phyloP scores from a whole-genome alignment of 2,329 filamentous ascomycete genomes.

The Periglandula ipomoeae region DNA sequence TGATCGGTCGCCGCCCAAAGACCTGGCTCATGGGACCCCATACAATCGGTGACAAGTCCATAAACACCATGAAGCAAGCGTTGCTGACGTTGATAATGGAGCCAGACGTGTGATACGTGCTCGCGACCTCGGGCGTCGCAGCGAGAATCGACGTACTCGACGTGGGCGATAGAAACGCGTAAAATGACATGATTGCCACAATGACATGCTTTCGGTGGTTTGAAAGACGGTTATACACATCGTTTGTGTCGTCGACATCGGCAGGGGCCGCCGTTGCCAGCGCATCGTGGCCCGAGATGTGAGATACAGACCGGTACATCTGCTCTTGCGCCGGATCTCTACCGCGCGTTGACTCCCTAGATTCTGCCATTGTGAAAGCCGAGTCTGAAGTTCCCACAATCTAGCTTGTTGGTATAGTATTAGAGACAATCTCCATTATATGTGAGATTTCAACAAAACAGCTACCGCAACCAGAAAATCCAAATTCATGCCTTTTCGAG shows the following conservation, averaged over 20 bases:
- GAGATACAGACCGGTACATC: slow-evolving; percentile 19
- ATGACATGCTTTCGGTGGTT: slow-evolving; percentile 55
- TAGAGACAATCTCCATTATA: no score
- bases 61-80: slow-evolving; percentile 64
- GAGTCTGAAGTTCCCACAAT: no score
- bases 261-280: slow-evolving; percentile 11
- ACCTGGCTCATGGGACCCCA: slow-evolving; percentile 65
- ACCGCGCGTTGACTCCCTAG: no score
- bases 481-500: no score
- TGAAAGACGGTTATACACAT: slow-evolving; percentile 57
- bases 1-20: slow-evolving; percentile 48
- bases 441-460: no score
- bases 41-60: slow-evolving; percentile 60
- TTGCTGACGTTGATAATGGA: slow-evolving; percentile 66
- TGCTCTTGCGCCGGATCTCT: no score
- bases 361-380: no score
- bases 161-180: slow-evolving; percentile 66
- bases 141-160: slow-evolving; percentile 65
- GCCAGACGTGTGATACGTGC: slow-evolving; percentile 54
- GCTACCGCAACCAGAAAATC: no score
- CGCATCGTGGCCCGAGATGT: slow-evolving; percentile 21
- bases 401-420: no score
- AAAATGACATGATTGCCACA: slow-evolving; percentile 61
- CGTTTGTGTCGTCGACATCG: slow-evolving; percentile 29
- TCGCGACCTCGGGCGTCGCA: slow-evolving; percentile 65